Evolutionary conservation across 257 asterid species (phyloP).

Genomic region (Orobanche coerulescens): DNA sequence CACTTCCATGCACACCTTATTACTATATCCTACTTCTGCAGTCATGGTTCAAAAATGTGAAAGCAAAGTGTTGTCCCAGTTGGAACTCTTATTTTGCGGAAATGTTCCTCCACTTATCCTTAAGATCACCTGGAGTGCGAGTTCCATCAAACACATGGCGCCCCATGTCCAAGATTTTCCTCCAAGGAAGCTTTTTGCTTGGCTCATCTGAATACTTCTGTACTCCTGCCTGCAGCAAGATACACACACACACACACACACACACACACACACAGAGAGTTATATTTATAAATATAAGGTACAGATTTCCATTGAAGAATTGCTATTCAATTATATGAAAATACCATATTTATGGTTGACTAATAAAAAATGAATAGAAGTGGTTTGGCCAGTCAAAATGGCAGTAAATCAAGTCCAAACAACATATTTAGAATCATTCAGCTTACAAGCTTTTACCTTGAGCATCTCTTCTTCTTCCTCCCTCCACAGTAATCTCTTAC

Average conservation of each 20-base stretch:
- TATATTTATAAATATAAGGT: background rate
- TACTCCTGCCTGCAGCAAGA: slow-evolving; percentile 47
- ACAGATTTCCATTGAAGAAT: background rate
- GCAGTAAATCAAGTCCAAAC: background rate
- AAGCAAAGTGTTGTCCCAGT: background rate
- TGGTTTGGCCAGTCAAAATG: background rate
- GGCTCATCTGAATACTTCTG: slow-evolving; percentile 16
- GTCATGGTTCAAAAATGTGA: background rate
- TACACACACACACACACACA: background rate
- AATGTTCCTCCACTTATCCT: slow-evolving; percentile 64
- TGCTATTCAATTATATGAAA: background rate
- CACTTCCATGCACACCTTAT: background rate
- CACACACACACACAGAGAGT: background rate
- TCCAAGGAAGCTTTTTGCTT: slow-evolving; percentile 49
- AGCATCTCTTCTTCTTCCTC: slow-evolving; percentile 60
- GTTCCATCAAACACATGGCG: slow-evolving; percentile 38
- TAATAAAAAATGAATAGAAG: background rate
- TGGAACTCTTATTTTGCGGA: slow-evolving; percentile 20
- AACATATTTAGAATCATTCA: slow-evolving; percentile 14
- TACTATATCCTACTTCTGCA: background rate
- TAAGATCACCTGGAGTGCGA: slow-evolving; percentile 58
- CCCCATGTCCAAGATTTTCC: slow-evolving; percentile 45
- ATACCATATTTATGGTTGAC: background rate
- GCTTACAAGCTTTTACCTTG: slow-evolving; percentile 34
- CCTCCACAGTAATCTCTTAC: slow-evolving; percentile 44